Conservation (phyloP, 331 rosid species). For the Pyracantha coccinea region DNA sequence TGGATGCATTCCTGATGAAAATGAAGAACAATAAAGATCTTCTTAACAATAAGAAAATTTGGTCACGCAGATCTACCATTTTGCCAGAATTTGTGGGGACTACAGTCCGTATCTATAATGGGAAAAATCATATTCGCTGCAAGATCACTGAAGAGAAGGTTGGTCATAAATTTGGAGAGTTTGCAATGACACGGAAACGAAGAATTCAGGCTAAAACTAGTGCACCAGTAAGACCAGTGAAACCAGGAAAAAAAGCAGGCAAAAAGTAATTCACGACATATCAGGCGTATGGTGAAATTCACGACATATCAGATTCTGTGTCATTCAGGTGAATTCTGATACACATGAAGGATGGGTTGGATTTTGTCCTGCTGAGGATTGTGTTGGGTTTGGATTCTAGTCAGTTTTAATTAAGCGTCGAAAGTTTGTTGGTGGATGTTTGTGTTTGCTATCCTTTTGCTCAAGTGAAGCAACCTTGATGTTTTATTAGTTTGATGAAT, state of each 20-base stretch:
- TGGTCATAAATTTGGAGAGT: conserved; percentile 25
- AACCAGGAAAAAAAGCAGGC: conserved; percentile 11
- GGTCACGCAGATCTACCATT: conserved; percentile 23
- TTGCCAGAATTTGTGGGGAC: conserved; percentile 21
- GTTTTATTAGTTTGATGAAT: neutral
- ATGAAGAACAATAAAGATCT: conserved; percentile 17
- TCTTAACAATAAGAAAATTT: conserved; percentile 16
- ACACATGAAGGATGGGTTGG: neutral
- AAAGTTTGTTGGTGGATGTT: neutral
- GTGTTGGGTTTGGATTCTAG: neutral
- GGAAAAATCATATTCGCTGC: conserved; percentile 12
- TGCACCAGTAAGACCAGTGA: neutral
- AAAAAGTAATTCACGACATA: conserved; percentile 6
- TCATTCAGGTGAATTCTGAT: neutral
- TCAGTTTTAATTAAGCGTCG: neutral
- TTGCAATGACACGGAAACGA: conserved; percentile 23
- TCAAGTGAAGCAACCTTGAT: neutral
- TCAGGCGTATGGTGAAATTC: neutral
- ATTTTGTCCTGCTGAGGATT: neutral
- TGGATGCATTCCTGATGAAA: conserved; percentile 25
- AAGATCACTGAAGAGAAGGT: conserved; percentile 28
- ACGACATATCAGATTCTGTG: neutral
- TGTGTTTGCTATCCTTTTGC: neutral
- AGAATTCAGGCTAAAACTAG: conserved; percentile 2
- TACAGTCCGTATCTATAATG: conserved; percentile 13